These are phyloP conservation scores for Hanseniaspora lindneri DNA, from an alignment of 805 yeast species.

Conservation along the genomic window DNA sequence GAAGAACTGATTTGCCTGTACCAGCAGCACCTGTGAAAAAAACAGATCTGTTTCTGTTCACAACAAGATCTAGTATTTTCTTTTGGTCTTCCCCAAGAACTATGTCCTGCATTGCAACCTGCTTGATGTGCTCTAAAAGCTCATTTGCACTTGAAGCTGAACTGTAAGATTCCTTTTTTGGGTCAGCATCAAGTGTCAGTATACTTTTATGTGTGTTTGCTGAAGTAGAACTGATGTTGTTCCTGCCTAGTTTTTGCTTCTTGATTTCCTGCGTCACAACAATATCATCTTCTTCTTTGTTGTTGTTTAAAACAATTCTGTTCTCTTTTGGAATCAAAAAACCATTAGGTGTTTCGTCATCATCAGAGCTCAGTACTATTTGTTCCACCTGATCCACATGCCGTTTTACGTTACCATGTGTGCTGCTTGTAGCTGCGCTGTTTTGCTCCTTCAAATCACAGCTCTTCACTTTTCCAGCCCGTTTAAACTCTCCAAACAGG, in stretches of 20 bases:
- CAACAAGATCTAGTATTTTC: constrained; percentile 39
- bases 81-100: constrained; percentile 49
- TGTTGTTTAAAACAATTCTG: too few relatives aligned
- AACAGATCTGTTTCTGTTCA: constrained; percentile 21
- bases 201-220: too few relatives aligned
- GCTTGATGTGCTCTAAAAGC: too few relatives aligned
- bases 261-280: too few relatives aligned
- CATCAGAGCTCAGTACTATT: neutral
- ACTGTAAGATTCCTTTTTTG: too few relatives aligned
- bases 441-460: neutral
- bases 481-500: neutral
- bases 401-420: too few relatives aligned
- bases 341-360: neutral
- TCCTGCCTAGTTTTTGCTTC: too few relatives aligned
- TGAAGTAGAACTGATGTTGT: too few relatives aligned
- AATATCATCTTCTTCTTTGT: too few relatives aligned
- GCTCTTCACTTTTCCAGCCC: neutral
- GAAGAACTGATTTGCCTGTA: constrained; percentile 69
- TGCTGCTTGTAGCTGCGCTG: neutral
- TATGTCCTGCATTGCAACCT: neutral
- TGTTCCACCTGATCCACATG: neutral
- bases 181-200: too few relatives aligned
- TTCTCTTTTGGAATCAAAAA: too few relatives aligned
- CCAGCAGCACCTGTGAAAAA: constrained; percentile 82
- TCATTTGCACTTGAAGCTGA: too few relatives aligned